Percentiles rank a stretch among this genome's conserved stretches.
Conservation (phyloP, 495 filamentous ascomycete genomes). For the Aspergillus conjunctus region DNA sequence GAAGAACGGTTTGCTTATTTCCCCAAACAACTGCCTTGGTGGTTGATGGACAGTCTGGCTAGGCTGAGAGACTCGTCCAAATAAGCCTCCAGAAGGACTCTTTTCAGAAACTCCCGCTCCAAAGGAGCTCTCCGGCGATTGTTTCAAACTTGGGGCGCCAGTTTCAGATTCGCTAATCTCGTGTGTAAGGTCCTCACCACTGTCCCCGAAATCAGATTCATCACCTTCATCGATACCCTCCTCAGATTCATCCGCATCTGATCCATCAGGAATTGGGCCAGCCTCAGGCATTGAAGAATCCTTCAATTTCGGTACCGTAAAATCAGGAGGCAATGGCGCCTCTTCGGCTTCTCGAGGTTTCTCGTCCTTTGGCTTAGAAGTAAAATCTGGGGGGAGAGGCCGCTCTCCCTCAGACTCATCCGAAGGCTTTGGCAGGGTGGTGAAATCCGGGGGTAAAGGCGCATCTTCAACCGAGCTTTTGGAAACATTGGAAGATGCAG, state of each 20-base stretch:
- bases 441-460: slow-evolving; percentile 65
- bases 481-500: slow-evolving; percentile 63
- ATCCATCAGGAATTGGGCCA: slow-evolving; percentile 14
- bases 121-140: slow-evolving; percentile 70
- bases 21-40: slow-evolving; percentile 62
- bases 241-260: slow-evolving; percentile 36
- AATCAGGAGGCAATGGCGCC: slow-evolving; percentile 42
- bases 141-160: slow-evolving; percentile 50
- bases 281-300: slow-evolving; percentile 27
- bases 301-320: slow-evolving; percentile 23
- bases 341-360: slow-evolving; percentile 19
- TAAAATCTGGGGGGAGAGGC: slow-evolving; percentile 36
- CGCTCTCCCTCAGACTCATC: slow-evolving; percentile 29
- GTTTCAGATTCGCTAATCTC: slow-evolving; percentile 57
- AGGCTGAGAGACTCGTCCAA: slow-evolving; percentile 39
- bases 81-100: slow-evolving; percentile 44
- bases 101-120: slow-evolving; percentile 43
- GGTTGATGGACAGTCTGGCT: slow-evolving; percentile 23
- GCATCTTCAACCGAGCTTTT: slow-evolving; percentile 53
- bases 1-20: slow-evolving; percentile 59
- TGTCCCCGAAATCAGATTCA: slow-evolving; percentile 42
- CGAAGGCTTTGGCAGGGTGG: slow-evolving; percentile 31
- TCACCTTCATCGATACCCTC: slow-evolving; percentile 43
- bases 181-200: slow-evolving; percentile 55
- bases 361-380: slow-evolving; percentile 14